Base-by-base conservation (phyloP, 371 early-diverging fungal genomes). In the Syncephalastrum sp. region DNA sequence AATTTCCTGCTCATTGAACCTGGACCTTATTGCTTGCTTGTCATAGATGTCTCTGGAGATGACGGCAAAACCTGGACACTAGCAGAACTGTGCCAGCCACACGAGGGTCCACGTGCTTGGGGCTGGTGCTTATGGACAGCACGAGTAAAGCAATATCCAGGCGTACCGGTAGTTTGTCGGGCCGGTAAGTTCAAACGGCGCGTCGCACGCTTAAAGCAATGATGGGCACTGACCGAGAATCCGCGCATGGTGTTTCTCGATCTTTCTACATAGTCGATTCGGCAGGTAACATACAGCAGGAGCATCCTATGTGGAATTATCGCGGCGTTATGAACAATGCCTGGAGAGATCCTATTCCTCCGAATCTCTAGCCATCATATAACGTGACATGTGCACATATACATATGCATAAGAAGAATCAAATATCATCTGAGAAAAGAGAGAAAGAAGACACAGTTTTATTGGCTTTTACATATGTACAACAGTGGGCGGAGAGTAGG, bases 301-400 rank as follows among this genome's bases (percentile, higher is more conserved):
- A 83, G 51, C 66, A 75, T 4, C 86, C 88, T 1, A 82, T 89
- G 25, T 93, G 93, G 93, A 92, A 92, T 68, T 87, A 86, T 56
- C 76, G 92, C 46, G 92, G 92, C 5, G 91, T 91, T 25, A 88
- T 92, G 89, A 90, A 90, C 70, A 92, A 91, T 63, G 69, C 87
- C 3, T 91, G 87, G 79, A 33, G 38, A 12, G 38, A 33, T 33
- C 38, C 38, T 2, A 10, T 33, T 12, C 64, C 38, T 33, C 38
- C 38, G 8, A 33, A 33, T 10, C 38, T 33, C 2, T 33, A 33
- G 33, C 33, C 33, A 33, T 33, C 1, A 33, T 10, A 33, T 33
- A 33, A 33, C 12, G 12, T 33, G 38, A 6, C 29, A 29, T 7
- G 12, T 5, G 12, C 38, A 12, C 38, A 33, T 2, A 10, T 10